Base-by-base conservation (phyloP, 2,329 filamentous ascomycete genomes). In the Fusarium solani-melongenae region DNA sequence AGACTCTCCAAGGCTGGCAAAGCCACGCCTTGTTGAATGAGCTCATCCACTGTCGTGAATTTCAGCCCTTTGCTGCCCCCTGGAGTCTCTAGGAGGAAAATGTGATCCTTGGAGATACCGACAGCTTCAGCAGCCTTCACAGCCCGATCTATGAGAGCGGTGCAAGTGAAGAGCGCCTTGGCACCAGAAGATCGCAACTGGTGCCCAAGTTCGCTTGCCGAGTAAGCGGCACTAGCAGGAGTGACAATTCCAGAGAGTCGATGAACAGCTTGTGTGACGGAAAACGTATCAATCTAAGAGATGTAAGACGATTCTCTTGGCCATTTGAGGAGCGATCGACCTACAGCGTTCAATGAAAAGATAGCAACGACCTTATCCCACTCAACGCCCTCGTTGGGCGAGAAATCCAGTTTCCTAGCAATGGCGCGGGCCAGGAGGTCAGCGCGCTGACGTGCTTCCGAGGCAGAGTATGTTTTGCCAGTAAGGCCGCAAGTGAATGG, bases 331-430 rank as follows among this genome's bases (percentile, higher is more conserved):
- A 12, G n/a, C 7, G 15, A 73, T 87, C 6, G 9, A 31, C 62
- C 8, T 12, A 94, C 92, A 22, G 93, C 94, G 79, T 97, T 97
- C 68, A 94, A 82, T 11, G 92, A 91, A 83, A 93, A 96, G 34
- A 95, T 85, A 3, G 86, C 92, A 46, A 94, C 85, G 27, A 95
- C 92, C 80, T 94, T 95, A 76, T 96, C 93, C 92, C 92, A 96
- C 79, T 95, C 93, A 0, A 89, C 89, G 7, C 92, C 93, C 56
- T 90, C 81, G 70, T 93, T 92, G 2, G 92, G 90, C 29, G 87
- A 81, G 87, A 93, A 94, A 41, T 89, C 90, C 64, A 96, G 86
- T 73, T 93, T 90, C 79, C 92, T 91, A 39, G 89, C 87, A 38
- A 96, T 83, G 15, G 89, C 91, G 63, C 92, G 88, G 27, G 93